phyloP scores from a whole-genome alignment of 2,329 filamentous ascomycete genomes.

The Cryphonectria carpinicola region DNA sequence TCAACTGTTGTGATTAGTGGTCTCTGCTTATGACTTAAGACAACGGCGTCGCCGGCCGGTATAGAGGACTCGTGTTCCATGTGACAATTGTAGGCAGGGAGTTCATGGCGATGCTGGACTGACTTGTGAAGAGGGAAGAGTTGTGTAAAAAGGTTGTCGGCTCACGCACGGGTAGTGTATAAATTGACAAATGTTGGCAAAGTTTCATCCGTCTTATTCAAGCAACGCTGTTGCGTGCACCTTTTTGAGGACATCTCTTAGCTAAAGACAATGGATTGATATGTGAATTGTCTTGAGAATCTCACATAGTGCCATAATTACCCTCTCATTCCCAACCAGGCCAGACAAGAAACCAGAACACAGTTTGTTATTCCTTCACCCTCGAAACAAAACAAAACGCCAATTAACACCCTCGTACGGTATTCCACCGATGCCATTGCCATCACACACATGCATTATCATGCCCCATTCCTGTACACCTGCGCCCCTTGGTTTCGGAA shows the following conservation, averaged over 20 bases:
- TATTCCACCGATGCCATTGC: not conserved
- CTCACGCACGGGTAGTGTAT: too few relatives aligned
- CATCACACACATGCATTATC: conserved; percentile 28
- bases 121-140: too few relatives aligned
- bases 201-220: not conserved
- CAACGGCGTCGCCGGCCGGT: too few relatives aligned
- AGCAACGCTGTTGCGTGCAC: not conserved
- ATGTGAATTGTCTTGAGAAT: not conserved
- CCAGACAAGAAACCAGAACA: not conserved
- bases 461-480: conserved; percentile 75
- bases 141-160: not conserved
- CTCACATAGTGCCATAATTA: not conserved
- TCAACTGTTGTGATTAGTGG: too few relatives aligned
- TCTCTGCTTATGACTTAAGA: too few relatives aligned
- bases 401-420: conserved; percentile 14
- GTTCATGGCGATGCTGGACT: too few relatives aligned
- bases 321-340: not conserved
- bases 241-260: not conserved
- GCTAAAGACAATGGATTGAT: not conserved
- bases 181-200: not conserved
- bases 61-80: too few relatives aligned
- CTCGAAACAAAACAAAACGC: conserved; percentile 20
- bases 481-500: conserved; percentile 77
- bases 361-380: conserved; percentile 12
- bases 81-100: too few relatives aligned